These are phyloP conservation scores for Sporisorium sorghi DNA, from an alignment of 1,284 basidiomycete genomes.

Conservation along the genomic window DNA sequence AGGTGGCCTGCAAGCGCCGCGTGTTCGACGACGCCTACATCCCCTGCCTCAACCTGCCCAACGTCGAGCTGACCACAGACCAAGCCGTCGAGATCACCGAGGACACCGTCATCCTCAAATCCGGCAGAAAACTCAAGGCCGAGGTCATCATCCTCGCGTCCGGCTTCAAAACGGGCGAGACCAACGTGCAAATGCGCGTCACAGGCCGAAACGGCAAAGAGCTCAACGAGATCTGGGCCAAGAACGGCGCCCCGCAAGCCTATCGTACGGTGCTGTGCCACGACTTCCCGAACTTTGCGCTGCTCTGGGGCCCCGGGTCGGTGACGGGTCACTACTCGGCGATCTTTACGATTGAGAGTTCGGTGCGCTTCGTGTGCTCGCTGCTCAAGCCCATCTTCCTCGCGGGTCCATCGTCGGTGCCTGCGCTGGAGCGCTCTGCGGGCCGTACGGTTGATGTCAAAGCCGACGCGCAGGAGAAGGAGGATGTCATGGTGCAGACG, in stretches of 20 bases:
- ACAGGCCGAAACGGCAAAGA: constrained; percentile 32
- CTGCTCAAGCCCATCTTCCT: constrained; percentile 31
- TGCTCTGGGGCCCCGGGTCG: constrained; percentile 50
- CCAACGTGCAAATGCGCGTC: constrained; percentile 36
- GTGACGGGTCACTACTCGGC: constrained; percentile 53
- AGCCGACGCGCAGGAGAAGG: constrained; percentile 37
- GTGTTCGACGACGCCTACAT: constrained; percentile 54
- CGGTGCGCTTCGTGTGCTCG: constrained; percentile 27
- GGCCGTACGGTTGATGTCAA: constrained; percentile 33
- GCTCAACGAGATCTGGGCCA: constrained; percentile 42
- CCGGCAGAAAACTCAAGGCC: constrained; percentile 37
- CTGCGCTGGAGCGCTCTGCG: constrained; percentile 8
- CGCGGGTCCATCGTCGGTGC: not conserved
- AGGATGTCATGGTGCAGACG: constrained; percentile 29
- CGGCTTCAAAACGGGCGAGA: constrained; percentile 48
- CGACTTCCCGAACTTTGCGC: constrained; percentile 56
- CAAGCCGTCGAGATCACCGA: constrained; percentile 32
- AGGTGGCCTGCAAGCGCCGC: constrained; percentile 54
- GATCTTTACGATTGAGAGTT: constrained; percentile 38
- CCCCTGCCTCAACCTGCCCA: constrained; percentile 32
- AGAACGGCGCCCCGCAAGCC: constrained; percentile 33
- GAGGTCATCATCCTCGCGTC: constrained; percentile 48
- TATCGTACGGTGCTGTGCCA: constrained; percentile 49
- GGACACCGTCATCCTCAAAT: constrained; percentile 33
- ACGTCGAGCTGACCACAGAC: constrained; percentile 43